Conservation (phyloP, 163 green algal species). For the Scenedesmus sp. region DNA sequence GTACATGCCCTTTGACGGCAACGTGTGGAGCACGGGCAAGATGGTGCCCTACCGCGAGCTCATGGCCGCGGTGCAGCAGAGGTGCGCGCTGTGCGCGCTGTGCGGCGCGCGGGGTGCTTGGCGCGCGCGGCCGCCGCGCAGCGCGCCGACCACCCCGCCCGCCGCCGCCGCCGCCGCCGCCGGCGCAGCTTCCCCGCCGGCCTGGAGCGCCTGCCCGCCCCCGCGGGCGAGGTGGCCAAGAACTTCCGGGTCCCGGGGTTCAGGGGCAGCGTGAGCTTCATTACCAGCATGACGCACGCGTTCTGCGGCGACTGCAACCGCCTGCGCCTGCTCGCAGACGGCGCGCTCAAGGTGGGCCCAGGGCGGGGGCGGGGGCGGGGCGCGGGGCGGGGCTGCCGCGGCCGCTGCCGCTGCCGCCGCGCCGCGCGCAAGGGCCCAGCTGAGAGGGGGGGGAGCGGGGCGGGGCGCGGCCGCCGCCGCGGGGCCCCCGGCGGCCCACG, state of each 20-base stretch:
- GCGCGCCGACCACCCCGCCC: too few relatives aligned
- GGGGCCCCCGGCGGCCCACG: too few relatives aligned
- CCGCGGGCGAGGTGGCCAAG: constrained; percentile 89
- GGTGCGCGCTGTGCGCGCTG: constrained; percentile 5
- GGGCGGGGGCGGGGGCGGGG: too few relatives aligned
- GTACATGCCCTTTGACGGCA: constrained; percentile 99
- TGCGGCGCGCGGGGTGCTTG: too few relatives aligned
- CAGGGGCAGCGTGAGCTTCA: constrained; percentile 92
- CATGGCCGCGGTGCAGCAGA: constrained; percentile 45
- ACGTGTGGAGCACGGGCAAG: constrained; percentile 83
- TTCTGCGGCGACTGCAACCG: constrained; percentile 97
- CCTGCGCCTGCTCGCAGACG: constrained; percentile 96
- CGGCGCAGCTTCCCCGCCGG: constrained; percentile 48
- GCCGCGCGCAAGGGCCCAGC: too few relatives aligned
- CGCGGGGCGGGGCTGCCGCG: background rate
- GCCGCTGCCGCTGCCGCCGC: too few relatives aligned
- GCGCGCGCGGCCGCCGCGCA: too few relatives aligned
- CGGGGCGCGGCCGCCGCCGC: too few relatives aligned
- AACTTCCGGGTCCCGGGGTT: constrained; percentile 90
- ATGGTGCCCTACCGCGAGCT: constrained; percentile 88
- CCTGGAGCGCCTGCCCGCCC: constrained; percentile 68
- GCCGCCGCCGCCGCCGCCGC: too few relatives aligned
- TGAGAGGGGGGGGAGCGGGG: too few relatives aligned
- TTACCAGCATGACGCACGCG: constrained; percentile 96
- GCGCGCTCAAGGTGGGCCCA: constrained; percentile 93